phyloP scores from a whole-genome alignment of 2,329 filamentous ascomycete genomes.

The Neonectria sp. region DNA sequence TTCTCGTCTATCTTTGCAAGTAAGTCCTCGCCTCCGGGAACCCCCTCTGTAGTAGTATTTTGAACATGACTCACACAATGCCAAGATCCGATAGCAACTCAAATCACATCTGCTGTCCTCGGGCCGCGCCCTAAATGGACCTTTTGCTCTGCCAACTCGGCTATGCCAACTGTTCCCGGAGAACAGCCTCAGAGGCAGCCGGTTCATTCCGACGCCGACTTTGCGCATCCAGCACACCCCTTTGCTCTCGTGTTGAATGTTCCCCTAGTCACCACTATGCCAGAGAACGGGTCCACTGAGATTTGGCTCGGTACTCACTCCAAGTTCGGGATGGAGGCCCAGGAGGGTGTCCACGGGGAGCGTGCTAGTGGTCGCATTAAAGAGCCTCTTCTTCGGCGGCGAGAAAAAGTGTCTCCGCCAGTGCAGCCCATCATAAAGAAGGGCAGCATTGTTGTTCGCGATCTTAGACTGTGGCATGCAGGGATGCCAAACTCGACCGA shows the following conservation, averaged over 20 bases:
- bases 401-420: constrained; percentile 57
- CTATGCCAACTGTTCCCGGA: constrained; percentile 65
- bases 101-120: constrained; percentile 69
- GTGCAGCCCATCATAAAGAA: constrained; percentile 67
- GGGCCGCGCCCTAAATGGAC: constrained; percentile 70
- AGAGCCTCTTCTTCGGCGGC: constrained; percentile 56
- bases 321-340: constrained; percentile 52
- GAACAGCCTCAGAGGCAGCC: constrained; percentile 63
- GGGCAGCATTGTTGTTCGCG: constrained; percentile 70
- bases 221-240: constrained; percentile 66
- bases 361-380: constrained; percentile 67
- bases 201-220: constrained; percentile 73
- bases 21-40: constrained; percentile 47
- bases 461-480: constrained; percentile 75
- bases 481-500: constrained; percentile 72
- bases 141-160: constrained; percentile 72
- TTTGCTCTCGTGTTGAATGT: constrained; percentile 71
- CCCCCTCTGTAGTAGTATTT: background rate
- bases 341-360: constrained; percentile 66
- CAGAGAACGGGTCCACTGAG: constrained; percentile 70
- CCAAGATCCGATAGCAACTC: constrained; percentile 67
- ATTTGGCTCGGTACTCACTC: constrained; percentile 72
- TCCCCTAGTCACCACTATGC: constrained; percentile 64
- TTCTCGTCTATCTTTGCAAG: constrained; percentile 68
- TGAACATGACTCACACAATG: constrained; percentile 5